Evolutionary conservation across 345 rosid species (phyloP).

Genomic region (Ricinus communis): DNA sequence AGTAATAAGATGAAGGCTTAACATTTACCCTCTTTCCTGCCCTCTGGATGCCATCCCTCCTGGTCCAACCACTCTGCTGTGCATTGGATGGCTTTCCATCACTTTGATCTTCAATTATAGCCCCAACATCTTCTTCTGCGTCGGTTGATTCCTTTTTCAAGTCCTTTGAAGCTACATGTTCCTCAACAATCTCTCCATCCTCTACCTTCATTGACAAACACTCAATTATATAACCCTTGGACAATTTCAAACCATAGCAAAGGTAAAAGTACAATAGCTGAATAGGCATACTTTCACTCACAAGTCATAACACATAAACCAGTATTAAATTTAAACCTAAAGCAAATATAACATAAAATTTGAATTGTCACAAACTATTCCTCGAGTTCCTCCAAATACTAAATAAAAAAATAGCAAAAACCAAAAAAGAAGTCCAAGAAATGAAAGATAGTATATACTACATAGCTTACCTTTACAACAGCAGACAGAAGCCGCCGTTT

Average conservation of each 20-base stretch:
- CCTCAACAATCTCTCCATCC: constrained; percentile 67
- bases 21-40: constrained; percentile 45
- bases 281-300: neutral
- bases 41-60: constrained; percentile 62
- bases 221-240: neutral
- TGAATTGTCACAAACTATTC: neutral
- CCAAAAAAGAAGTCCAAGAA: neutral
- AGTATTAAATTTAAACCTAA: neutral
- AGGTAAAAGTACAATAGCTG: neutral
- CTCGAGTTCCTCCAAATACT: neutral
- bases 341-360: neutral
- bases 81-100: constrained; percentile 39
- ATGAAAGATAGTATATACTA: neutral
- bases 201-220: constrained; percentile 47
- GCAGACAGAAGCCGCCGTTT: constrained; percentile 87
- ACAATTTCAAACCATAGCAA: neutral
- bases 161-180: constrained; percentile 35
- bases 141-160: constrained; percentile 24
- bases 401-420: neutral
- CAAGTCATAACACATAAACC: neutral
- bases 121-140: constrained; percentile 32
- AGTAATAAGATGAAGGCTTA: neutral
- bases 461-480: constrained; percentile 68
- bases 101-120: constrained; percentile 27
- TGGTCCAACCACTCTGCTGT: constrained; percentile 47